phyloP scores from a whole-genome alignment of 768 basidiomycete species.

The Pisolithus orientalis region DNA sequence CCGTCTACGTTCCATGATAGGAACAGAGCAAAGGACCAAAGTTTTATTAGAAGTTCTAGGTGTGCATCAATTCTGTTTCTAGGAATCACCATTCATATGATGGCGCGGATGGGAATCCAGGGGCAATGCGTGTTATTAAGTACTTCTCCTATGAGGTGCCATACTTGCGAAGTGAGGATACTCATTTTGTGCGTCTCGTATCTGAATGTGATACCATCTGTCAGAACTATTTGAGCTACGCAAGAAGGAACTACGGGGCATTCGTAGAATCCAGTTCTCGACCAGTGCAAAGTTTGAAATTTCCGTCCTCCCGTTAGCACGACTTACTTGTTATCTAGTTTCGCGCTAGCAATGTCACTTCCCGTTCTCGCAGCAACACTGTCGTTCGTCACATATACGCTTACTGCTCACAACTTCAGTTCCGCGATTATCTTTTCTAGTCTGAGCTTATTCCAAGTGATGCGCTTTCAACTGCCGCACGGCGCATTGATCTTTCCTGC shows the following conservation, averaged over 20 bases:
- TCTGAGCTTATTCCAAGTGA: constrained; percentile 51
- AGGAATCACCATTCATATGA: neutral
- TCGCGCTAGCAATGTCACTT: constrained; percentile 51
- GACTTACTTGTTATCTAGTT: constrained; percentile 21
- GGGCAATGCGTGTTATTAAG: constrained; percentile 68
- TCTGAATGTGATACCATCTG: neutral
- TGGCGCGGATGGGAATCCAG: constrained; percentile 16
- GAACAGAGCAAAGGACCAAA: constrained; percentile 58
- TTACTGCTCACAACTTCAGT: constrained; percentile 47
- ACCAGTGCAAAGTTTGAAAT: constrained; percentile 50
- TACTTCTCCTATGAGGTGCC: constrained; percentile 71
- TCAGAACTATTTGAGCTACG: constrained; percentile 51
- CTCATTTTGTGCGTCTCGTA: neutral
- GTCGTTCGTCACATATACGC: constrained; percentile 60
- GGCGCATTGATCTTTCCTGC: neutral
- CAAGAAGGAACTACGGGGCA: constrained; percentile 47
- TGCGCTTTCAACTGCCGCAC: neutral
- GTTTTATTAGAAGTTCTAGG: constrained; percentile 61
- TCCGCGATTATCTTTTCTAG: constrained; percentile 65
- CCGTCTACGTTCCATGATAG: constrained; percentile 49
- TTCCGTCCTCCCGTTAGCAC: too few species aligned
- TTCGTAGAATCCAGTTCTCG: constrained; percentile 51
- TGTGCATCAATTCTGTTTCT: constrained; percentile 11
- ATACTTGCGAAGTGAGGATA: constrained; percentile 50
- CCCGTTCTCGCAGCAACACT: constrained; percentile 63